Evolutionary conservation across 2,329 filamentous ascomycete genomes (phyloP), one percentile per base, ranked within the genome.

Genomic region (Aphanocladium album): DNA sequence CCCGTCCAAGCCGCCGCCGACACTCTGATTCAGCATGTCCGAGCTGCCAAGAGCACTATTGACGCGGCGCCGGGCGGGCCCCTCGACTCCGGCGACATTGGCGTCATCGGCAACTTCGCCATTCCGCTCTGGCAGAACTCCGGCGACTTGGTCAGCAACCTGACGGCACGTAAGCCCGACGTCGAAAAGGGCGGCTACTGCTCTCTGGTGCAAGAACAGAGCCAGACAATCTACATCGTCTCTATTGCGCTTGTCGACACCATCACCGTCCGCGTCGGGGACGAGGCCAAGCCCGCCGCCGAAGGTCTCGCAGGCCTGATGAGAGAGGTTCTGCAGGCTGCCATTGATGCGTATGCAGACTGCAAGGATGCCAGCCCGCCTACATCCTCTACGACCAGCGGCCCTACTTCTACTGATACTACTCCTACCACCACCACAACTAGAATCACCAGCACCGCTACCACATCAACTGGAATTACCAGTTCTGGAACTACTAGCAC

Each of bases 291-390:
- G 39, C 14, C 12, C 39, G 5, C n/a, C 14, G 39, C 39, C 12
- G 17, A 19, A 5, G n/a, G 14, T 16, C 14, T 19, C 14, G 39
- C 39, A 19, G 39, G 17, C 39, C n/a, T 43, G 39, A 43, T 43
- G 12, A 16, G 39, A 16, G 5, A 16, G 39, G 12, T 19, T 16
- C n/a, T 43, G 39, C 39, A 43, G 39, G 39, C 39, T 17, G 39
- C 39, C 39, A 43, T 43, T 43, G 39, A 43, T 19, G 12, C 39
- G 39, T 43, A 43, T 43, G 39, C 39, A 5, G 19, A 41, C 35
- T 60, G 58, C 45, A 56, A 55, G 35, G 45, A 60, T 50, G 35
- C 51, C 23, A 56, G 45, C 25, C 51, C 51, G 14, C 21, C 51
- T 4, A 60, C 43, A 2, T 39, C 50, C 1, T 16, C 45, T 33